Evolutionary conservation across 495 filamentous ascomycete genomes (phyloP).

Genomic region (Tuber microsphaerosporum): DNA sequence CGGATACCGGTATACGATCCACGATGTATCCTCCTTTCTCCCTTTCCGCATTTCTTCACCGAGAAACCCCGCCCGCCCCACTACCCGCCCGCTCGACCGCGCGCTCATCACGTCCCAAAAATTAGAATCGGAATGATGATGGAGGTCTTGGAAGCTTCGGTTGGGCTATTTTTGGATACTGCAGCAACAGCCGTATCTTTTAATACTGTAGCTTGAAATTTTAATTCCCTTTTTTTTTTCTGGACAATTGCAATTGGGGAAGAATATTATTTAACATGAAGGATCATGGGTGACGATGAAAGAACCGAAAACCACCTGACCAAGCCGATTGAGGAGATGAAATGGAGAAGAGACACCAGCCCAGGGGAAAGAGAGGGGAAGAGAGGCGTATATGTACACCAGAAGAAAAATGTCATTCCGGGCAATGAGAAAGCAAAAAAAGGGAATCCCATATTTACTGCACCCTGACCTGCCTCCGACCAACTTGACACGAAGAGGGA

Average conservation of each 20-base stretch:
- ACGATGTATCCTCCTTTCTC: background rate
- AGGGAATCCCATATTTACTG: background rate
- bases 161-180: background rate
- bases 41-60: background rate
- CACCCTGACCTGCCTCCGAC: background rate
- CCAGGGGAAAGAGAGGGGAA: conserved; percentile 4
- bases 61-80: background rate
- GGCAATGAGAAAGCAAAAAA: background rate
- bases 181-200: background rate
- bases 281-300: background rate
- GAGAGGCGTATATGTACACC: conserved; percentile 22
- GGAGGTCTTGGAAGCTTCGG: background rate
- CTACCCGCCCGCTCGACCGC: background rate
- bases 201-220: background rate
- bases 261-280: background rate
- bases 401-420: conserved; percentile 7
- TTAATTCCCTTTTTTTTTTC: background rate
- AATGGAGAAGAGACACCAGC: background rate
- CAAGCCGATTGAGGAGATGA: conserved; percentile 16
- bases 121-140: background rate
- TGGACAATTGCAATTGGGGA: background rate
- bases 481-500: background rate
- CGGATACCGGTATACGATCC: background rate
- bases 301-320: conserved; percentile 22
- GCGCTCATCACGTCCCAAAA: background rate